Evolutionary conservation across 1,284 basidiomycete species (phyloP).

Genomic region (Calocybe gambosa): DNA sequence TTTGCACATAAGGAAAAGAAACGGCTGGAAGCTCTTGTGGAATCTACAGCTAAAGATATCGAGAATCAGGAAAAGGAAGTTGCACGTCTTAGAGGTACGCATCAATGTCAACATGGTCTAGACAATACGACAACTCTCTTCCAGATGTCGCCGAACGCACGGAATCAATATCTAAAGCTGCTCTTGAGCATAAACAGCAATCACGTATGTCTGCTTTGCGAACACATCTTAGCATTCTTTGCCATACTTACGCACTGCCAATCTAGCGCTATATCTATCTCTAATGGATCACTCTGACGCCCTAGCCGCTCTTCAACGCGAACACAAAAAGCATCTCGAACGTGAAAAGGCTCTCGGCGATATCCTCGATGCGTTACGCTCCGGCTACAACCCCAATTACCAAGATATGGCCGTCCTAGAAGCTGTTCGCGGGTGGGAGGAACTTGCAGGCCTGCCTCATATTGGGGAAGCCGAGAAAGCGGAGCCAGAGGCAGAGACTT

Average conservation of each 20-base stretch:
- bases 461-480: conserved; percentile 53
- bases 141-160: conserved; percentile 65
- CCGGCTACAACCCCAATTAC: conserved; percentile 96
- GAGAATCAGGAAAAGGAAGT: conserved; percentile 65
- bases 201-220: conserved; percentile 57
- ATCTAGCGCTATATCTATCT: conserved; percentile 71
- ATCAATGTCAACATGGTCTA: background rate
- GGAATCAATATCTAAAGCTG: conserved; percentile 69
- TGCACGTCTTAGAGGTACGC: conserved; percentile 55
- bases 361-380: conserved; percentile 78
- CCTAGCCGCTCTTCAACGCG: conserved; percentile 68
- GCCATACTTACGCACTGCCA: conserved; percentile 16
- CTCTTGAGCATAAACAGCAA: conserved; percentile 75
- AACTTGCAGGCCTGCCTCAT: conserved; percentile 66
- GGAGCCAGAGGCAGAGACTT: conserved; percentile 27
- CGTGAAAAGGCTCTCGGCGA: conserved; percentile 76
- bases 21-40: conserved; percentile 61
- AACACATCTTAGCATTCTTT: conserved; percentile 14
- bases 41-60: conserved; percentile 51
- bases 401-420: conserved; percentile 99
- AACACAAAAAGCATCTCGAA: conserved; percentile 67
- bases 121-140: conserved; percentile 1
- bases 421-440: conserved; percentile 91
- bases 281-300: conserved; percentile 72
- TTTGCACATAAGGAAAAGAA: conserved; percentile 86